phyloP scores from a whole-genome alignment of 1,284 basidiomycete genomes.

The Xerocomus nothofagi region DNA sequence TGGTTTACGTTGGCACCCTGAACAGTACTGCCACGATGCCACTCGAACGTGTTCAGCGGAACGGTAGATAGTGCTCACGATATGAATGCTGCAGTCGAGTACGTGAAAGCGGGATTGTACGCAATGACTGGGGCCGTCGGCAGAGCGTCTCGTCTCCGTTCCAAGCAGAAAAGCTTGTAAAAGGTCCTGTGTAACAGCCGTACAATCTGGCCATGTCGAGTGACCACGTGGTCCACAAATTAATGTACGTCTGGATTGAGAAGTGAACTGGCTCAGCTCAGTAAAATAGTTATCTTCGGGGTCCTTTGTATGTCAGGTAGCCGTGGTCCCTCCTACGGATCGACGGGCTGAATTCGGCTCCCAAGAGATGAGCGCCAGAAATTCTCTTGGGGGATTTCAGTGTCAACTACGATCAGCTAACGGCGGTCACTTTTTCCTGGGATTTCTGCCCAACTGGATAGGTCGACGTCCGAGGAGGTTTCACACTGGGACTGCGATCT shows the following conservation, averaged over 20 bases:
- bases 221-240: constrained; percentile 23
- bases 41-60: constrained; percentile 24
- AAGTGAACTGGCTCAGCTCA: constrained; percentile 26
- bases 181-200: constrained; percentile 9
- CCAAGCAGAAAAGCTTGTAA: constrained; percentile 13
- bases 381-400: constrained; percentile 13
- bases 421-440: constrained; percentile 14
- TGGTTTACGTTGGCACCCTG: constrained; percentile 33
- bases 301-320: too few species aligned
- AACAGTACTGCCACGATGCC: constrained; percentile 23
- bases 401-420: constrained; percentile 5
- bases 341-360: constrained; percentile 14
- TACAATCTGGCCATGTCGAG: constrained; percentile 3
- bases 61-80: constrained; percentile 22
- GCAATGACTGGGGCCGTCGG: constrained; percentile 24
- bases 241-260: constrained; percentile 3
- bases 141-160: constrained; percentile 27
- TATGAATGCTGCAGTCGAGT: constrained; percentile 25
- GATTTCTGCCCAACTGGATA: constrained; percentile 3
- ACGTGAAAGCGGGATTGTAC: constrained; percentile 30
- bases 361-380: constrained; percentile 24
- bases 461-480: constrained; percentile 25
- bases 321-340: constrained; percentile 18
- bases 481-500: neutral
- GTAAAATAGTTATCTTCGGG: constrained; percentile 19